These are phyloP conservation scores for Fusarium marasasianum DNA, from an alignment of 2,329 filamentous ascomycete genomes.

Conservation along the genomic window DNA sequence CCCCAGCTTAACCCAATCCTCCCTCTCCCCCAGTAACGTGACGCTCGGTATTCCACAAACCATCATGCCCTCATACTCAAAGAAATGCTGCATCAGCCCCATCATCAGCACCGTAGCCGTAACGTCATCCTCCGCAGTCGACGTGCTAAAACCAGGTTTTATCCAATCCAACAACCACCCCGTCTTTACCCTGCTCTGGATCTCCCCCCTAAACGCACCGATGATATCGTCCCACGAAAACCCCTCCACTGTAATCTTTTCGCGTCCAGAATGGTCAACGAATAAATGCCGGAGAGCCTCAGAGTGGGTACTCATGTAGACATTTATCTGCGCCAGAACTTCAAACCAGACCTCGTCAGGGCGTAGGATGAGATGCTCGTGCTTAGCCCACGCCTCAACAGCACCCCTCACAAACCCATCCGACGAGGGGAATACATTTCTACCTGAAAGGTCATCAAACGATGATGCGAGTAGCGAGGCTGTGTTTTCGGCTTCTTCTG, in stretches of 20 bases:
- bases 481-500: slow-evolving; percentile 44
- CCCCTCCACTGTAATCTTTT: slow-evolving; percentile 49
- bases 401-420: slow-evolving; percentile 56
- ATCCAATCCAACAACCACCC: slow-evolving; percentile 55
- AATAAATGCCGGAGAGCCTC: slow-evolving; percentile 58
- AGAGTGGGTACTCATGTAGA: slow-evolving; percentile 59
- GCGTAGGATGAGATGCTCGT: slow-evolving; percentile 59
- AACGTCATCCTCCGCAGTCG: slow-evolving; percentile 49
- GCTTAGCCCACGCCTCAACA: slow-evolving; percentile 59
- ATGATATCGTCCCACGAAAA: slow-evolving; percentile 42
- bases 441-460: slow-evolving; percentile 26
- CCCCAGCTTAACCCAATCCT: slow-evolving; percentile 54
- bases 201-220: slow-evolving; percentile 50
- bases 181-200: slow-evolving; percentile 52
- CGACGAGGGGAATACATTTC: slow-evolving; percentile 45
- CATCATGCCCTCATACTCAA: slow-evolving; percentile 48
- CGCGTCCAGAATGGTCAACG: slow-evolving; percentile 55
- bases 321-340: slow-evolving; percentile 61
- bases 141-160: slow-evolving; percentile 55
- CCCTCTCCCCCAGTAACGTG: slow-evolving; percentile 50
- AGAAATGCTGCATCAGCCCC: slow-evolving; percentile 54
- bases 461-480: slow-evolving; percentile 46
- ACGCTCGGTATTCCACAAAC: slow-evolving; percentile 56
- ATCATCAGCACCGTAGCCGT: slow-evolving; percentile 57
- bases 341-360: slow-evolving; percentile 67